These are phyloP conservation scores for Dactylellina parvicollis DNA, from an alignment of 2,329 filamentous ascomycete genomes.

Conservation along the genomic window DNA sequence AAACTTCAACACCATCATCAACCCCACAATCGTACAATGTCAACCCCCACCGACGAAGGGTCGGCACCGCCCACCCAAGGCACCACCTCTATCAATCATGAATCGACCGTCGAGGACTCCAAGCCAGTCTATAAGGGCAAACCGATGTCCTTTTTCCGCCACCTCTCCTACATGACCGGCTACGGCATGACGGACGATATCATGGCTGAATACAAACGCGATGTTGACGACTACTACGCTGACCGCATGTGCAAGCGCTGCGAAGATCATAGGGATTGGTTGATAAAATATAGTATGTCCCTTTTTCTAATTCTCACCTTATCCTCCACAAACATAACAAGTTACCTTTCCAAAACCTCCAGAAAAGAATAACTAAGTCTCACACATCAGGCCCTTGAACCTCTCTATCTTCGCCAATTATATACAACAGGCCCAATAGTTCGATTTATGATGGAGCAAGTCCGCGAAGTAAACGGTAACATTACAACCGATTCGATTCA, in stretches of 20 bases:
- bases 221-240: conserved; percentile 76
- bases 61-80: conserved; percentile 10
- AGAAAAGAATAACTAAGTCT: conserved; percentile 50
- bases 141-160: conserved; percentile 45
- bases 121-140: conserved; percentile 47
- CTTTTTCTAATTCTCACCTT: not conserved
- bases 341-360: not conserved
- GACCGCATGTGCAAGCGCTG: conserved; percentile 68
- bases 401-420: not conserved
- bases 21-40: conserved; percentile 14
- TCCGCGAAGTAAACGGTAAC: conserved; percentile 78
- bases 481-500: conserved; percentile 79
- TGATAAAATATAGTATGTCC: conserved; percentile 75
- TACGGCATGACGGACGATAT: conserved; percentile 73
- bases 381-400: conserved; percentile 30
- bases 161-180: conserved; percentile 69
- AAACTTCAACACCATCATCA: conserved; percentile 5
- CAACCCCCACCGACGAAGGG: conserved; percentile 5
- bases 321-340: too few relatives aligned
- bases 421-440: conserved; percentile 74
- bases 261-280: conserved; percentile 82
- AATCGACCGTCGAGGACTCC: conserved; percentile 25
- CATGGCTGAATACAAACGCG: conserved; percentile 78
- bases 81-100: conserved; percentile 29
- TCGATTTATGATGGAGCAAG: conserved; percentile 84